A percentile compares a stretch with the other conserved stretches of the same genome.
Evolutionary conservation across 768 basidiomycete species (phyloP).

Genomic region (Paxillus involutus): DNA sequence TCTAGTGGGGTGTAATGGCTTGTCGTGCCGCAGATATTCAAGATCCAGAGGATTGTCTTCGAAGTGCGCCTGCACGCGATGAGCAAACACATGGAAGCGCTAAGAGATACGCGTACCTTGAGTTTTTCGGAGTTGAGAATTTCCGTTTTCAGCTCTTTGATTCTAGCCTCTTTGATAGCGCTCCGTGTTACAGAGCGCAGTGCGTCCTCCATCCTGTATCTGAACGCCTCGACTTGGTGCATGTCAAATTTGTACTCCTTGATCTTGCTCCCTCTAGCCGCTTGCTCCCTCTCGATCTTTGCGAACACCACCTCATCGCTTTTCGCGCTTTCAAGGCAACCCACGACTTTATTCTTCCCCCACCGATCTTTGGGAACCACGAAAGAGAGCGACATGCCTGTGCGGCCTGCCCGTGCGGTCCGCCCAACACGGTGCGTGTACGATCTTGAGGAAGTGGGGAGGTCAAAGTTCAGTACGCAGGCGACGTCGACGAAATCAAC

Average conservation of each 20-base stretch:
- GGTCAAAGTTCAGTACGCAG: conserved; percentile 97
- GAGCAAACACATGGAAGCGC: background rate
- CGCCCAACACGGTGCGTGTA: conserved; percentile 97
- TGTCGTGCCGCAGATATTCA: conserved; percentile 91
- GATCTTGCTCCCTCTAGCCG: conserved; percentile 50
- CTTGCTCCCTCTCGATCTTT: conserved; percentile 77
- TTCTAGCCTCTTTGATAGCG: conserved; percentile 84
- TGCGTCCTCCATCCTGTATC: conserved; percentile 98
- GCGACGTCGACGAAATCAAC: conserved; percentile 97
- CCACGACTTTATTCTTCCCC: conserved; percentile 76
- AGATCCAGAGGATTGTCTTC: conserved; percentile 95
- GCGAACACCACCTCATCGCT: conserved; percentile 65
- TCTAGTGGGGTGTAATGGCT: conserved; percentile 86
- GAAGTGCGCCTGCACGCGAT: conserved; percentile 78
- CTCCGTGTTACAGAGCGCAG: conserved; percentile 83
- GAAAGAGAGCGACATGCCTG: conserved; percentile 90
- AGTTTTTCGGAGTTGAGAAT: conserved; percentile 95
- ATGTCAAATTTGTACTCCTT: conserved; percentile 94
- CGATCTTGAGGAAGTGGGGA: conserved; percentile 82
- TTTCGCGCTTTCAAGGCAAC: conserved; percentile 64
- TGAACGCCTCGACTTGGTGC: conserved; percentile 95
- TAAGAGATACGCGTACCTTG: conserved; percentile 57
- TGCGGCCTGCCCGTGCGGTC: conserved; percentile 93
- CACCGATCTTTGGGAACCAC: conserved; percentile 69
- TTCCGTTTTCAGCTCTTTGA: conserved; percentile 92